phyloP scores from a whole-genome alignment of 2,329 filamentous ascomycete genomes.

The Claviceps sp. region DNA sequence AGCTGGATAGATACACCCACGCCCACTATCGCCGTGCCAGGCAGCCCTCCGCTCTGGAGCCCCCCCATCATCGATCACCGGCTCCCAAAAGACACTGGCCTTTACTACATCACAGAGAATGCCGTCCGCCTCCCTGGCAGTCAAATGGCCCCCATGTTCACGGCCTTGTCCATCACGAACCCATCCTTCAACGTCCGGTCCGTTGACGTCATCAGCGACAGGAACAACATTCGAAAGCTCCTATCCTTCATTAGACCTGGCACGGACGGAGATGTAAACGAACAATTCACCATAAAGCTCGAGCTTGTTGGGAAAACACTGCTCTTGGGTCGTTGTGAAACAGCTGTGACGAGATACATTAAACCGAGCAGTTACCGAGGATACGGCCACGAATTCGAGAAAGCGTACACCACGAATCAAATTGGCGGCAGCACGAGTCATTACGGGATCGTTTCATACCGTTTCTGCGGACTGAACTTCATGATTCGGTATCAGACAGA shows the following conservation, averaged over 20 bases:
- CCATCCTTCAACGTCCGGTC: conserved; percentile 25
- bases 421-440: conserved; percentile 27
- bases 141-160: conserved; percentile 33
- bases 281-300: conserved; percentile 27
- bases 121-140: conserved; percentile 27
- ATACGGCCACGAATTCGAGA: conserved; percentile 31
- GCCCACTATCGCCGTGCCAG: conserved; percentile 32
- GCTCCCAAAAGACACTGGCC: conserved; percentile 25
- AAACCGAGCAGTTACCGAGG: conserved; percentile 23
- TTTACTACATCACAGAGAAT: conserved; percentile 30
- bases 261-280: conserved; percentile 10
- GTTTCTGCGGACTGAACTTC: conserved; percentile 25
- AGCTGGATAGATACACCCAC: conserved; percentile 30
- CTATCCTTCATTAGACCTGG: conserved; percentile 26
- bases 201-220: conserved; percentile 30
- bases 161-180: conserved; percentile 23
- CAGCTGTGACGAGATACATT: conserved; percentile 16
- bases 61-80: conserved; percentile 11
- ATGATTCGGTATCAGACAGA: conserved; percentile 31
- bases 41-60: conserved; percentile 22
- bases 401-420: conserved; percentile 24
- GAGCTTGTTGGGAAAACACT: conserved; percentile 25
- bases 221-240: conserved; percentile 35
- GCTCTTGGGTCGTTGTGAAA: conserved; percentile 24
- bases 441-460: conserved; percentile 30